Base-by-base conservation (phyloP, 2,329 filamentous ascomycete species). In the Diatrype stigma region DNA sequence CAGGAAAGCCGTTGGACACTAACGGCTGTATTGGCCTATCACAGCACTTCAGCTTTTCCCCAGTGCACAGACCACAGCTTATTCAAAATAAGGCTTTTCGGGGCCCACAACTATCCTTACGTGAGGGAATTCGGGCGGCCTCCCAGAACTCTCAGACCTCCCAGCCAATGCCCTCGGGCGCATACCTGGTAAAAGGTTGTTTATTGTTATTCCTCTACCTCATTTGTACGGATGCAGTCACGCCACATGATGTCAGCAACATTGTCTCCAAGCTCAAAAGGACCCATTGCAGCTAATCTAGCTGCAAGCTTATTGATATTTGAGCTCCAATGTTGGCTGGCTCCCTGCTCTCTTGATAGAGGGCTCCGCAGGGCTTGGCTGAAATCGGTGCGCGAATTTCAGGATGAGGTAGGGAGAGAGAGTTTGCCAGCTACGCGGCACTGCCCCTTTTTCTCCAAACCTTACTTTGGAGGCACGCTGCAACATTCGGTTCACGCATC, bases 381-480 rank as follows among this genome's bases (percentile, higher is more conserved):
- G 22, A 40, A 59, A 53, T 47, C 47, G 52, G 53, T 59, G 55
- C 56, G 56, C 55, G 56, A 59, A 57, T 59, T 59, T 56, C 44
- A 23, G 47, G 49, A 45, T 46, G 40, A 38, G 46, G 28, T 42
- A 44, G 48, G 34, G 37, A 47, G 42, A 38, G 30, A 52, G 16
- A 45, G 30, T 42, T 32, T 35, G 32, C 21, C 45, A 22, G 21
- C n/a, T n/a, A n/a, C n/a, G n/a, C n/a, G n/a, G 48, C 30, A 37
- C 45, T 10, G 16, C 32, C 22, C 40, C 42, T 17, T 21, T 23
- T 19, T 23, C 45, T 35, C 52, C 47, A 56, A 52, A 51, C 51
- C 4, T 30, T n/a, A n/a, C n/a, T n/a, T n/a, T n/a, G n/a, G n/a
- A 17, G 42, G 14, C 10, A 16, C 28, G 42, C 28, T 45, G 10